Evolutionary conservation across 2,329 filamentous ascomycete genomes (phyloP).

Genomic region (Didymella pinodella): DNA sequence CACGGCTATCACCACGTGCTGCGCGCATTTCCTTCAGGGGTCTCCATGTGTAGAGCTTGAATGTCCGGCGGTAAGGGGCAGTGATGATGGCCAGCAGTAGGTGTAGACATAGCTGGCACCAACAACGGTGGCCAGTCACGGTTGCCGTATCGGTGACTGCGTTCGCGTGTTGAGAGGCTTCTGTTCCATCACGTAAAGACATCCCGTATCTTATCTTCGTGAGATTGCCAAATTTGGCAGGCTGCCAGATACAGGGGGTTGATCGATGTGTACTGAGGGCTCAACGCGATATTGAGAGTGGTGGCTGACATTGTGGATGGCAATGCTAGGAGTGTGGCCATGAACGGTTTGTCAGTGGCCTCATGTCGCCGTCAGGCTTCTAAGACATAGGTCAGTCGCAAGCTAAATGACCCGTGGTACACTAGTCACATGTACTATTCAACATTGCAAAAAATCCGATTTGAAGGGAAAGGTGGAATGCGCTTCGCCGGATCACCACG

Average conservation of each 20-base stretch:
- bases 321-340: constrained; percentile 1
- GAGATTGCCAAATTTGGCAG: constrained; percentile 6
- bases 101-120: constrained; percentile 2
- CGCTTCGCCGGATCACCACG: background rate
- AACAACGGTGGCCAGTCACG: constrained; percentile 6
- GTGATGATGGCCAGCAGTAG: constrained; percentile 28
- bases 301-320: constrained; percentile 13
- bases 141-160: background rate
- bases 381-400: constrained; percentile 16
- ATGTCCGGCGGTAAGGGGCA: constrained; percentile 40
- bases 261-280: constrained; percentile 7
- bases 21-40: constrained; percentile 34
- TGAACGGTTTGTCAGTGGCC: constrained; percentile 7
- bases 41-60: constrained; percentile 43
- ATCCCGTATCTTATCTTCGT: constrained; percentile 5
- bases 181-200: constrained; percentile 7
- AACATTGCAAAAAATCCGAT: background rate
- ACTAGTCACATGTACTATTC: constrained; percentile 6
- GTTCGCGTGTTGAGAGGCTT: background rate
- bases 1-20: constrained; percentile 28
- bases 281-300: background rate
- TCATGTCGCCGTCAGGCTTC: constrained; percentile 18
- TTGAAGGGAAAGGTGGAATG: background rate
- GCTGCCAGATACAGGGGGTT: background rate
- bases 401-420: constrained; percentile 8